phyloP scores from a whole-genome alignment of 2,329 filamentous ascomycete genomes.

The Blumeriella jaapii region DNA sequence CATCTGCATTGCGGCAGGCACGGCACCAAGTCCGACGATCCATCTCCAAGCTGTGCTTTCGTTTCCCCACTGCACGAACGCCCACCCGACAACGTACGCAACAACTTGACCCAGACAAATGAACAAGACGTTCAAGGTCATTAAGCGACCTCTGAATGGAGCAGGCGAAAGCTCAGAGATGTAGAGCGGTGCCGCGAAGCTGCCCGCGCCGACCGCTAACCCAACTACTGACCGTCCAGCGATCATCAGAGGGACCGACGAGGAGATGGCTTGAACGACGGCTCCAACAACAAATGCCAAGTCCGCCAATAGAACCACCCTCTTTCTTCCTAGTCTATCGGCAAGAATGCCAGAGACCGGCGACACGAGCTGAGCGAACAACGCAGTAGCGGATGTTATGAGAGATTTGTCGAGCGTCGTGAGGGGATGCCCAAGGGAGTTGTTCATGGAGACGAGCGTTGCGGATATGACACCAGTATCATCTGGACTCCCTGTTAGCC shows the following conservation, averaged over 20 bases:
- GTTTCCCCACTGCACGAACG: conserved; percentile 46
- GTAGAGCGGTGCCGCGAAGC: conserved; percentile 77
- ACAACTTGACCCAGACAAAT: conserved; percentile 83
- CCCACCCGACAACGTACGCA: conserved; percentile 76
- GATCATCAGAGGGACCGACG: conserved; percentile 52
- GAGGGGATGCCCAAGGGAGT: conserved; percentile 42
- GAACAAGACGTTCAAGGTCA: conserved; percentile 72
- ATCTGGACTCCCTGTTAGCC: conserved; percentile 16
- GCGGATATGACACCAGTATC: conserved; percentile 49
- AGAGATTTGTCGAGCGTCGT: conserved; percentile 57
- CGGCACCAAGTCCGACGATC: conserved; percentile 78
- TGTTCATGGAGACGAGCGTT: conserved; percentile 52
- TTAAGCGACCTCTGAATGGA: conserved; percentile 62
- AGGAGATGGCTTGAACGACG: conserved; percentile 47
- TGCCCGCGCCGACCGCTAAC: conserved; percentile 61
- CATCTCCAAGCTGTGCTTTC: conserved; percentile 63
- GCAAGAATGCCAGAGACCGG: conserved; percentile 54
- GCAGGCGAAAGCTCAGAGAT: conserved; percentile 79
- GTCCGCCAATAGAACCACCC: conserved; percentile 52
- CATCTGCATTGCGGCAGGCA: conserved; percentile 64
- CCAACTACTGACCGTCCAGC: conserved; percentile 58
- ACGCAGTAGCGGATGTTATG: conserved; percentile 57
- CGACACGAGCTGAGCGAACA: conserved; percentile 53
- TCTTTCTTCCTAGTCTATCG: conserved; percentile 48
- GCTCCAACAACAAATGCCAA: conserved; percentile 59